These are phyloP conservation scores for Calocybe gambosa DNA, from an alignment of 1,284 basidiomycete species.

Conservation along the genomic window DNA sequence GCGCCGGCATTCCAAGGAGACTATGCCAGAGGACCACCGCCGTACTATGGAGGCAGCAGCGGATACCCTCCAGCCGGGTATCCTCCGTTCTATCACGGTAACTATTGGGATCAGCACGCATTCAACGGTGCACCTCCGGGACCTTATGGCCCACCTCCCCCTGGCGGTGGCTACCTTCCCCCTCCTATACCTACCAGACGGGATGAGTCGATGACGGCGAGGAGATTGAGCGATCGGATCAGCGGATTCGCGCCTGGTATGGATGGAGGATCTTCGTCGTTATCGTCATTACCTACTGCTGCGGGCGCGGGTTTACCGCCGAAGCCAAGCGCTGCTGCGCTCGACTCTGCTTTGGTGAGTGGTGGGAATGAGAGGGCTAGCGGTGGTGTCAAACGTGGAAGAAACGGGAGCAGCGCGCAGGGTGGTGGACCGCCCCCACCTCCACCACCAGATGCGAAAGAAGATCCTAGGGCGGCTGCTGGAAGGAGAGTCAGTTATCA, in stretches of 20 bases:
- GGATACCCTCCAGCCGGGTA: constrained; percentile 21
- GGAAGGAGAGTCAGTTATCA: constrained; percentile 81
- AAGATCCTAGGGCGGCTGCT: constrained; percentile 79
- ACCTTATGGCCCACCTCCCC: constrained; percentile 19
- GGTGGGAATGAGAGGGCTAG: constrained; percentile 12
- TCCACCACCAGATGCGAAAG: constrained; percentile 79
- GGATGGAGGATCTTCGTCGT: constrained; percentile 34
- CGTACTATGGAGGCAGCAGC: constrained; percentile 18
- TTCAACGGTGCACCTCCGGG: constrained; percentile 25
- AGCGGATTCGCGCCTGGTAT: constrained; percentile 58
- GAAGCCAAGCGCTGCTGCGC: constrained; percentile 55
- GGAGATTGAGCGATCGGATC: constrained; percentile 70
- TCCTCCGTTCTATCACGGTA: constrained; percentile 38
- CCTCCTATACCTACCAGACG: constrained; percentile 35
- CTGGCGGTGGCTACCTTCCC: constrained; percentile 16
- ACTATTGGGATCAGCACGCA: constrained; percentile 52
- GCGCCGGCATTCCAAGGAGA: constrained; percentile 46
- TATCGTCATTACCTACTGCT: constrained; percentile 54
- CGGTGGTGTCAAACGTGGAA: constrained; percentile 24
- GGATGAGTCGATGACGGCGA: constrained; percentile 48
- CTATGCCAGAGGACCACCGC: constrained; percentile 36
- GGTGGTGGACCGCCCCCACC: constrained; percentile 54
- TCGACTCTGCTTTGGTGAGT: constrained; percentile 51
- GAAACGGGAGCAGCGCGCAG: constrained; percentile 24
- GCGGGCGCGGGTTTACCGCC: constrained; percentile 75